Percentiles rank a stretch among this genome's conserved stretches.
Conservation (phyloP, 2,329 filamentous ascomycete species). For the Beauveria varroae region DNA sequence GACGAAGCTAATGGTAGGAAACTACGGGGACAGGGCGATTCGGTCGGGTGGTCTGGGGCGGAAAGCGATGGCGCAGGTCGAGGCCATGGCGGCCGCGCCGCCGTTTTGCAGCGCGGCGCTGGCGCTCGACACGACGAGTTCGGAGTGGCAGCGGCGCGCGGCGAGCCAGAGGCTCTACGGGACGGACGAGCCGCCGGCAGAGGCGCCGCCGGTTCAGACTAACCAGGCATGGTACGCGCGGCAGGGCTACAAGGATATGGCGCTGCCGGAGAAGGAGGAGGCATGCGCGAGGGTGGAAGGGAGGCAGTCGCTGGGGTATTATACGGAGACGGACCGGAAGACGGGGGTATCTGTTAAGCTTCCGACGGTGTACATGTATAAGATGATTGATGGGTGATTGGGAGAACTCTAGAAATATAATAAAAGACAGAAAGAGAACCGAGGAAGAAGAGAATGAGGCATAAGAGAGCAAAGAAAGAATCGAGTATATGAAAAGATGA, state of each 20-base stretch:
- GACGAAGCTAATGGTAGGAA: no score
- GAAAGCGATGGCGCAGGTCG: slow-evolving; percentile 27
- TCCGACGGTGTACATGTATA: slow-evolving; percentile 19
- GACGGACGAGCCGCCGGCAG: slow-evolving; percentile 19
- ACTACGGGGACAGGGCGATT: slow-evolving; percentile 18
- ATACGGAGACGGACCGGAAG: slow-evolving; percentile 12
- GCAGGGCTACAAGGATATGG: slow-evolving; percentile 19
- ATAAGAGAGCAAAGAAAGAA: no score
- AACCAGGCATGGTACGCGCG: slow-evolving; percentile 25
- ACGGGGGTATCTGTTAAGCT: slow-evolving; percentile 12
- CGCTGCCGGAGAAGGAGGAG: neutral
- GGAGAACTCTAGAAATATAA: no score
- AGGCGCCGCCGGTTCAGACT: slow-evolving; percentile 19
- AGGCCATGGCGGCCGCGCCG: slow-evolving; percentile 22
- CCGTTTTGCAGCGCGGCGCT: slow-evolving; percentile 26
- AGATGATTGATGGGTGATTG: slow-evolving; percentile 11
- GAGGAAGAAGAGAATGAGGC: no score
- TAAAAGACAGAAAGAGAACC: no score
- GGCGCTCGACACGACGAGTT: slow-evolving; percentile 28
- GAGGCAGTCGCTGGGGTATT: neutral
- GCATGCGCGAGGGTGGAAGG: slow-evolving; percentile 12
- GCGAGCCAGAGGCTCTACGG: slow-evolving; percentile 19
- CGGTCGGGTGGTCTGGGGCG: slow-evolving; percentile 29
- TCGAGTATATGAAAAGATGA: no score
- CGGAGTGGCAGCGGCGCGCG: slow-evolving; percentile 22